Percentiles rank a stretch among this genome's conserved stretches.
Evolutionary conservation across 2,329 filamentous ascomycete genomes (phyloP).

Genomic region (Ceratocystis ficicola): DNA sequence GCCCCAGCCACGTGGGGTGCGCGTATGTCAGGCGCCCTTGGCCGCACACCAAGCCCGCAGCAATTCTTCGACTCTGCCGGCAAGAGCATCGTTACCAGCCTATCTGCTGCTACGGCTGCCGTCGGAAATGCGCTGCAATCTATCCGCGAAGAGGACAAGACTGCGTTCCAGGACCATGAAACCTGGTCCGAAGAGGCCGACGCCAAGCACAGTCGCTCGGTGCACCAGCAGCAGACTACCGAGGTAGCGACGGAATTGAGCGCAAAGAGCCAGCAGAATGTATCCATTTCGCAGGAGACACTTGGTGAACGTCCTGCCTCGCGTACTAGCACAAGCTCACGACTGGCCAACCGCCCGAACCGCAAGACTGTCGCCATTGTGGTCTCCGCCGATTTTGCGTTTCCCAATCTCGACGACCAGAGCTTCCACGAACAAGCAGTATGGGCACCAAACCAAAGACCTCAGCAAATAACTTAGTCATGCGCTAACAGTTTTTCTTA

Average conservation of each 20-base stretch:
- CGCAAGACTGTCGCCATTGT: conserved; percentile 78
- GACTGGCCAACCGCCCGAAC: conserved; percentile 15
- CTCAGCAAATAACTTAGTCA: neutral
- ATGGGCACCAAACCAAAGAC: conserved; percentile 31
- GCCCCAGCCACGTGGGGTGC: conserved; percentile 50
- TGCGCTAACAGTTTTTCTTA: conserved; percentile 29
- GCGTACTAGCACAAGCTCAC: conserved; percentile 16
- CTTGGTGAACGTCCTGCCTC: conserved; percentile 15
- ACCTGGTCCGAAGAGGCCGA: conserved; percentile 87
- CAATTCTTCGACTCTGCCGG: conserved; percentile 77
- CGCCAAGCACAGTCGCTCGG: conserved; percentile 42
- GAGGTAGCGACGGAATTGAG: neutral
- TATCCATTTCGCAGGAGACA: neutral
- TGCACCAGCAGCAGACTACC: neutral
- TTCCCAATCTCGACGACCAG: conserved; percentile 47
- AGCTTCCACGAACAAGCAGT: conserved; percentile 68
- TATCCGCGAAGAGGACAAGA: conserved; percentile 72
- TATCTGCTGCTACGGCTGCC: conserved; percentile 70
- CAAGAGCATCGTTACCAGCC: conserved; percentile 66
- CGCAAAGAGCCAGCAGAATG: conserved; percentile 1
- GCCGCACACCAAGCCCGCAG: conserved; percentile 73
- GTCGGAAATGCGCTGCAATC: conserved; percentile 72
- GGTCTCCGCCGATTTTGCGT: conserved; percentile 61
- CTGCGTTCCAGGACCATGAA: conserved; percentile 72
- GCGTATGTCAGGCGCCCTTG: conserved; percentile 67